These are phyloP conservation scores for Aspergillus bombycis DNA, from an alignment of 2,329 filamentous ascomycete genomes.

Conservation along the genomic window DNA sequence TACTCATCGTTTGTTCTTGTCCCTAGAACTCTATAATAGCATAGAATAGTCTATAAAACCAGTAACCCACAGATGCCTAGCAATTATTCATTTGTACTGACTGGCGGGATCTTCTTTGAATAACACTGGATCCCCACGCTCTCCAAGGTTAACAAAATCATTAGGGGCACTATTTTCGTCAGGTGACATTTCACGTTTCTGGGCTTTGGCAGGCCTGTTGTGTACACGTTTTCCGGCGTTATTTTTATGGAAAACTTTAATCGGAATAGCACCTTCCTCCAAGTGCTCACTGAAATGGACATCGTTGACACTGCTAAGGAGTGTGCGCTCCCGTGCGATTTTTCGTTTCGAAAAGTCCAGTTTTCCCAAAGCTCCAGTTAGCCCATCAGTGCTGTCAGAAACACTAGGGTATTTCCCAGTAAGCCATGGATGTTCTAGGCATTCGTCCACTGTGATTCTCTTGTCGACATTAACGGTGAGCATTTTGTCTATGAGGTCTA, in stretches of 20 bases:
- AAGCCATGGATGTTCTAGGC: conserved; percentile 88
- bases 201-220: conserved; percentile 41
- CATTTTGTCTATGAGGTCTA: conserved; percentile 95
- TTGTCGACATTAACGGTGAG: conserved; percentile 82
- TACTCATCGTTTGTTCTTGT: not conserved
- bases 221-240: conserved; percentile 51
- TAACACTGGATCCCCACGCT: conserved; percentile 79
- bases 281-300: conserved; percentile 66
- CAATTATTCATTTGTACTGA: conserved; percentile 32
- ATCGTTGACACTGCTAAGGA: conserved; percentile 80
- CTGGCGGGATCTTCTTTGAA: conserved; percentile 65
- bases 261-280: conserved; percentile 56
- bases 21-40: not conserved
- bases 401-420: conserved; percentile 63
- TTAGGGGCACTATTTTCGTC: conserved; percentile 67
- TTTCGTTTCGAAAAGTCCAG: conserved; percentile 86
- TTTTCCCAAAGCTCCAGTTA: conserved; percentile 81
- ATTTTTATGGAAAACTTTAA: conserved; percentile 80
- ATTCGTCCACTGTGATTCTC: conserved; percentile 87
- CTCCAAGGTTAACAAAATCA: conserved; percentile 84
- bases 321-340: conserved; percentile 76
- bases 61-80: not conserved
- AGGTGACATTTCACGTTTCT: conserved; percentile 63
- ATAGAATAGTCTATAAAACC: not conserved
- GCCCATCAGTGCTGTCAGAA: conserved; percentile 86